Evolutionary conservation across 2,329 filamentous ascomycete genomes (phyloP), one percentile per base, ranked within the genome.

Genomic region (Huntiella decipiens): DNA sequence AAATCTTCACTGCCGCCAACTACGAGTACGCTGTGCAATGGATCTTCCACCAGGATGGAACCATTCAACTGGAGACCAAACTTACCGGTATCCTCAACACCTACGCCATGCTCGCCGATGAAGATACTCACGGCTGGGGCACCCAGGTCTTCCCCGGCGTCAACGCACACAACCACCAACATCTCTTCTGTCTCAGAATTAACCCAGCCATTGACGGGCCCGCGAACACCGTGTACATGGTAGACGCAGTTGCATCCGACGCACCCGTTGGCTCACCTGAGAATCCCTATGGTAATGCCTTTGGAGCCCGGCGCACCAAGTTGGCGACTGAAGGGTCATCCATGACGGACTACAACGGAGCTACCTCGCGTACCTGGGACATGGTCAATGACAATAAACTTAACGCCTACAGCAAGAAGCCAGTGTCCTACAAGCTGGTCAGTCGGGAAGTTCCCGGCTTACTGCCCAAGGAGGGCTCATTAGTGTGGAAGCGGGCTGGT

Each of bases 141-240:
- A 93, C 86, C 0, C 79, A 93, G 60, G 87, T 95, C 6, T 91
- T 88, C 56, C 82, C 84, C 0, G 68, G 83, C 36, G 85, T 94
- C 56, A 93, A 94, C 56, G 87, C 87, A 0, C 87, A 94, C 64
- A 94, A 94, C 65, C 87, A 95, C 61, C 86, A 95, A 62, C 87
- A 95, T 60, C 71, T 95, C 31, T 95, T 95, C 73, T 94, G 85
- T 58, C 66, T 95, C 38, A 82, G 87, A 37, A 67, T 94, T 38
- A 82, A 95, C 58, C 74, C 86, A 31, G 91, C 88, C 56, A 73
- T 95, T 46, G 87, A 94, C 57, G 87, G 87, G 0, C 74, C 79
- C 1, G 71, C 78, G 52, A 95, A 95, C 60, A 87, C 85, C 0
- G 70, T 94, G 49, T 88, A 85, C 66, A 75, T 87, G 62, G 77